phyloP scores from a whole-genome alignment of 2,329 filamentous ascomycete species.

The Ilyonectria destructans region DNA sequence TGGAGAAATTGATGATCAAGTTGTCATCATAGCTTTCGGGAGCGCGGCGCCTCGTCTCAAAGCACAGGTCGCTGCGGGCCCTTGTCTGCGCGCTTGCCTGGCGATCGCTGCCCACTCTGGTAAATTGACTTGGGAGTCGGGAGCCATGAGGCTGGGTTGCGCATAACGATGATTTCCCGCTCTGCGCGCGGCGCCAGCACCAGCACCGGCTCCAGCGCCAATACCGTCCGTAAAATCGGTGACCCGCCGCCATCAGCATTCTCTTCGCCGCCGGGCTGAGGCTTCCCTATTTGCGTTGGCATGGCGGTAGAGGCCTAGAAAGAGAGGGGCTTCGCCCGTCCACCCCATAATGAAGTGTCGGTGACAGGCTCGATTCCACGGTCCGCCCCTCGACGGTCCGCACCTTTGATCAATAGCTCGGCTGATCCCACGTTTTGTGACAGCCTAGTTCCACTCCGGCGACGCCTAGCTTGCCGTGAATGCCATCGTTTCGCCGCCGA shows the following conservation, averaged over 20 bases:
- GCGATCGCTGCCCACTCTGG: conserved; percentile 4
- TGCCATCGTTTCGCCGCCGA: neutral
- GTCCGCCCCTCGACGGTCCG: conserved; percentile 37
- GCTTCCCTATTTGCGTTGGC: conserved; percentile 10
- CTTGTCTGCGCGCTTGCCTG: conserved; percentile 18
- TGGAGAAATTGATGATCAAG: conserved; percentile 11
- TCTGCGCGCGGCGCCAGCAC: conserved; percentile 36
- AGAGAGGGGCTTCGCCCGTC: conserved; percentile 15
- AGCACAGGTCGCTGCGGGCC: conserved; percentile 27
- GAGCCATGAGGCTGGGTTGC: conserved; percentile 11
- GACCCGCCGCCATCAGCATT: conserved; percentile 13
- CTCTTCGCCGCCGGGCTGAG: conserved; percentile 1
- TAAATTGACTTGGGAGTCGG: conserved; percentile 7
- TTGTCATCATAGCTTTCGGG: conserved; percentile 23
- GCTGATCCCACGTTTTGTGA: conserved; percentile 29
- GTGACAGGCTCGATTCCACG: conserved; percentile 24
- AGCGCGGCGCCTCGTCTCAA: conserved; percentile 21
- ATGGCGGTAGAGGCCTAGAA: neutral
- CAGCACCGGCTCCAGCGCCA: conserved; percentile 36
- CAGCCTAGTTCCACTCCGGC: conserved; percentile 12
- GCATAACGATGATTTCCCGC: conserved; percentile 41
- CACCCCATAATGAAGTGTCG: conserved; percentile 20
- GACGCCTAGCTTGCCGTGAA: neutral
- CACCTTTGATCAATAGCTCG: conserved; percentile 21
- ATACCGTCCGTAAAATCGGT: conserved; percentile 21